Percentiles rank a stretch among this genome's conserved stretches.
Evolutionary conservation across 2,329 filamentous ascomycete species (phyloP).

Genomic region (Venturia pyrina): DNA sequence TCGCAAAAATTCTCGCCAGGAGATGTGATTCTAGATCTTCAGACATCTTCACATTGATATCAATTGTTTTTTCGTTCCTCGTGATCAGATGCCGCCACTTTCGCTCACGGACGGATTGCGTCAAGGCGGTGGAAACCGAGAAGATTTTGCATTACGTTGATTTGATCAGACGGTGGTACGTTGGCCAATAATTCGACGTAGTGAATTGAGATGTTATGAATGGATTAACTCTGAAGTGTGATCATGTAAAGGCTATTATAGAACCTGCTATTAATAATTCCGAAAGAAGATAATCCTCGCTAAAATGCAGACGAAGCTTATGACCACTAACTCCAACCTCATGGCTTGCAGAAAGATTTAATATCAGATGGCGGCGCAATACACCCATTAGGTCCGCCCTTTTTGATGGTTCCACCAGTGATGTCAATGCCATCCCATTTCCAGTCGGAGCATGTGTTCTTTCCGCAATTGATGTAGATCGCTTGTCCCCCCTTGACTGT

Average conservation of each 20-base stretch:
- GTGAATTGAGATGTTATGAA: too few relatives aligned
- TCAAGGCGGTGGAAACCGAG: too few relatives aligned
- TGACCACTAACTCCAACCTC: not conserved
- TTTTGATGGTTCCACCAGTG: slow-evolving; percentile 34
- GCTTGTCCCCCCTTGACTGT: slow-evolving; percentile 29
- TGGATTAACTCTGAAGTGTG: too few relatives aligned
- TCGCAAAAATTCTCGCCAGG: too few relatives aligned
- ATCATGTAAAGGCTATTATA: not conserved
- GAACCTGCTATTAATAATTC: not conserved
- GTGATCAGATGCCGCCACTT: too few relatives aligned
- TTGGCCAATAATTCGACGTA: too few relatives aligned
- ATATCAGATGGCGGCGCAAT: not conserved
- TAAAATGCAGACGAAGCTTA: not conserved
- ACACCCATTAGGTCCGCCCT: not conserved
- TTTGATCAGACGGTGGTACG: too few relatives aligned
- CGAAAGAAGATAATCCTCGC: not conserved
- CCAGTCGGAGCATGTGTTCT: slow-evolving; percentile 39
- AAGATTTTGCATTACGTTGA: too few relatives aligned
- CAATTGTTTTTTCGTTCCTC: too few relatives aligned
- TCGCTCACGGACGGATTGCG: too few relatives aligned
- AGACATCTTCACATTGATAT: too few relatives aligned
- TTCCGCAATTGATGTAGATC: slow-evolving; percentile 45
- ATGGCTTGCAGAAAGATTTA: not conserved
- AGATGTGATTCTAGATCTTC: too few relatives aligned
- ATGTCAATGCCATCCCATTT: slow-evolving; percentile 40